Conservation (phyloP, 345 rosid genomes). For the Eucalyptus curtisii region DNA sequence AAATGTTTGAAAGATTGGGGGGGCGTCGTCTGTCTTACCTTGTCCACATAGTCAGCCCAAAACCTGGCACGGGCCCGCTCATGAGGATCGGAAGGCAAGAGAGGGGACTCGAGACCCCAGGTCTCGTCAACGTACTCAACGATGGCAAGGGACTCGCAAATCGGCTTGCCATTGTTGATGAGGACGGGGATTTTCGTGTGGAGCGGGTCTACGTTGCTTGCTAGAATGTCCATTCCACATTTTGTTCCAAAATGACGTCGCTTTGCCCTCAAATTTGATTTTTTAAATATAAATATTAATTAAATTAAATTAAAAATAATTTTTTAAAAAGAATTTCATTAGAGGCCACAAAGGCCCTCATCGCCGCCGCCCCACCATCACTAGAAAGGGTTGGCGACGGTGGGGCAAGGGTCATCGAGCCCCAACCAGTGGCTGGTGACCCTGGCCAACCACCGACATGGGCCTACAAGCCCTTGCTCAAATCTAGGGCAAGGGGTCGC, state of each 20-base stretch:
- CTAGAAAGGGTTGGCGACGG: accelerated
- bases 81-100: not conserved
- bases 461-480: too few species aligned
- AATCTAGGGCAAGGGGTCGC: too few species aligned
- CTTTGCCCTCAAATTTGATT: too few species aligned
- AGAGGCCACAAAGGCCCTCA: accelerated
- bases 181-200: not conserved
- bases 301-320: too few species aligned
- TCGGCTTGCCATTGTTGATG: not conserved
- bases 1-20: not conserved
- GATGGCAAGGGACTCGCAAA: not conserved
- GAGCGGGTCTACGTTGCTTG: not conserved
- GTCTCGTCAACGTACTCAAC: not conserved
- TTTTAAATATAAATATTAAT: too few species aligned
- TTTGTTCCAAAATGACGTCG: accelerated
- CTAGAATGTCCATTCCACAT: too few species aligned
- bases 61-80: not conserved
- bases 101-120: not conserved
- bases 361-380: too few species aligned
- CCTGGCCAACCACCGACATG: too few species aligned
- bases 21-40: not conserved
- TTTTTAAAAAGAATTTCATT: too few species aligned
- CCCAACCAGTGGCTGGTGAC: accelerated
- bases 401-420: accelerated
- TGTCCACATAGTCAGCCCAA: not conserved